A percentile compares a stretch with the other conserved stretches of the same genome.
Conservation (phyloP, 2,329 filamentous ascomycete genomes). For the Apiospora phragmitis region DNA sequence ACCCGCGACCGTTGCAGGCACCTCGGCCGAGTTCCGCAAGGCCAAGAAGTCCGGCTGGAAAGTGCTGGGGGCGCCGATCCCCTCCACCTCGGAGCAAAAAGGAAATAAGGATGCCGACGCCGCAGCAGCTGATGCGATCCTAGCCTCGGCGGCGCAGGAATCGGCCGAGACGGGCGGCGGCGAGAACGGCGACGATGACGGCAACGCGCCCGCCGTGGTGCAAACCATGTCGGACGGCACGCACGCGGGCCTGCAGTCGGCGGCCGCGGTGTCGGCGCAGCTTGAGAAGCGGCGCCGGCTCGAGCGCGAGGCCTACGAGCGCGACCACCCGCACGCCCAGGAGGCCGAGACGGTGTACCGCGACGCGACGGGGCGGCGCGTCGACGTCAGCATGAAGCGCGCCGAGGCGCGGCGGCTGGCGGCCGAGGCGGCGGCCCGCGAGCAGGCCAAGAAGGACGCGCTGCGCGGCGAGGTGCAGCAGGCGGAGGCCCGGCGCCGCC, state of each 20-base stretch:
- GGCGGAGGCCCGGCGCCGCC: constrained; percentile 62
- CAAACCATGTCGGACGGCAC: constrained; percentile 90
- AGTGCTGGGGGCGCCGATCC: constrained; percentile 53
- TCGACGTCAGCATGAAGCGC: constrained; percentile 88
- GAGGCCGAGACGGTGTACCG: constrained; percentile 88
- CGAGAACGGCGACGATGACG: constrained; percentile 52
- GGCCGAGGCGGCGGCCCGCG: constrained; percentile 69
- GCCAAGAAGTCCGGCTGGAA: constrained; percentile 83
- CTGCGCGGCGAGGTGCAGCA: constrained; percentile 85
- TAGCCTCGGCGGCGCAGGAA: constrained; percentile 71
- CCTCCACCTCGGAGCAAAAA: constrained; percentile 19
- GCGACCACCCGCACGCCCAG: constrained; percentile 35
- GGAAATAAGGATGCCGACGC: constrained; percentile 42
- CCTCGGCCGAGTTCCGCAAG: constrained; percentile 66
- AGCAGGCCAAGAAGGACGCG: constrained; percentile 68
- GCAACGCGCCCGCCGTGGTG: constrained; percentile 36
- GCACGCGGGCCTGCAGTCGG: constrained; percentile 83
- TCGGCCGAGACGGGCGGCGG: constrained; percentile 50
- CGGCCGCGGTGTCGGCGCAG: constrained; percentile 72
- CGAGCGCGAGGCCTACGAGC: constrained; percentile 55
- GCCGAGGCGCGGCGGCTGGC: constrained; percentile 74
- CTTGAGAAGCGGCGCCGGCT: constrained; percentile 65
- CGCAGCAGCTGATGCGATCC: constrained; percentile 75
- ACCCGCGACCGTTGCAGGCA: constrained; percentile 49
- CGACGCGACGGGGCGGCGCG: constrained; percentile 90